Conservation (phyloP, 208 protist species). For the Trypanosoma brucei region DNA sequence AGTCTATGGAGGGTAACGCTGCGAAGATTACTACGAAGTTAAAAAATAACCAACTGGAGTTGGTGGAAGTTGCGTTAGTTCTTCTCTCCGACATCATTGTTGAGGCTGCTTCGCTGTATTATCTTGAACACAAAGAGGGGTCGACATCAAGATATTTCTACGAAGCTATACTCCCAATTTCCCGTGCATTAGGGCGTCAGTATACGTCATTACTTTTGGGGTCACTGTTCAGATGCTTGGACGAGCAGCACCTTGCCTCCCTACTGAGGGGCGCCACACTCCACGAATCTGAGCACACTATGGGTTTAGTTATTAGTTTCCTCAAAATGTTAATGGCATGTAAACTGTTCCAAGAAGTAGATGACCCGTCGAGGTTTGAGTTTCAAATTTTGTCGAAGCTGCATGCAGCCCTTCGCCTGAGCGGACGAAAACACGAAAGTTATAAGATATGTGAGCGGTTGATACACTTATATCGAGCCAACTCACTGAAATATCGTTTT, state of each 20-base stretch:
- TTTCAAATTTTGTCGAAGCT: conserved; percentile 64
- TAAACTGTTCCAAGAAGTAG: conserved; percentile 32
- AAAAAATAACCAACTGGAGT: conserved; percentile 12
- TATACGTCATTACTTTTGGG: conserved; percentile 46
- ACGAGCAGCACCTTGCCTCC: conserved; percentile 57
- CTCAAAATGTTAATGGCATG: conserved; percentile 62
- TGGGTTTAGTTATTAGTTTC: conserved; percentile 59
- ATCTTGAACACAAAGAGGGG: conserved; percentile 50
- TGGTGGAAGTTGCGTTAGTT: conserved; percentile 41
- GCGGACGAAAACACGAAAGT: conserved; percentile 46
- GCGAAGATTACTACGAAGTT: not conserved
- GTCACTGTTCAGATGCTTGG: conserved; percentile 47
- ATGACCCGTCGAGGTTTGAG: conserved; percentile 44
- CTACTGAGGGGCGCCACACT: conserved; percentile 21
- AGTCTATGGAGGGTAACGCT: not conserved
- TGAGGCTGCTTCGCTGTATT: conserved; percentile 47
- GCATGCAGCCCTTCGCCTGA: conserved; percentile 46
- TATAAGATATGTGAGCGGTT: conserved; percentile 56
- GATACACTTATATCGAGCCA: conserved; percentile 46
- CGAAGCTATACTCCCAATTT: conserved; percentile 41
- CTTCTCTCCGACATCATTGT: conserved; percentile 65
- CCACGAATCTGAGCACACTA: conserved; percentile 13
- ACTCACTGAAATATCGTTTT: conserved; percentile 32
- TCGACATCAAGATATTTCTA: conserved; percentile 62
- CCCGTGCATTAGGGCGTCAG: conserved; percentile 22